Evolutionary conservation across 2,329 filamentous ascomycete species (phyloP), one percentile per base, ranked within the genome.

Genomic region (Fusarium incarnatum): DNA sequence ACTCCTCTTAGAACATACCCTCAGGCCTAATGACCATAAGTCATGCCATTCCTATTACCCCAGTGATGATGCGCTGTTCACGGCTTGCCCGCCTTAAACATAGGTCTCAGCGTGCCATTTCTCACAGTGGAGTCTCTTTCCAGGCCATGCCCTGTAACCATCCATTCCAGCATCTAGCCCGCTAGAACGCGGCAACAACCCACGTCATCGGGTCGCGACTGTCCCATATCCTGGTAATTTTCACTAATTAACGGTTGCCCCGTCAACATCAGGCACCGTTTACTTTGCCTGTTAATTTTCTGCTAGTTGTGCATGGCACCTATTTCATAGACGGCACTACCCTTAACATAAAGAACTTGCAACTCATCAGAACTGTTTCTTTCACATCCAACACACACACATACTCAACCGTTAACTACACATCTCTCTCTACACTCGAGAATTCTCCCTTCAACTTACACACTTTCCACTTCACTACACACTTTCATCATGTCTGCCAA

Each of bases 401-500:
- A 52, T 9, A 42, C 49, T 12, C 23, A 70, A 45, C 41, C 22
- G 18, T 40, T 49, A 55, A 45, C 53, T 53, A 20, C 23, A 12
- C 34, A 25, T 50, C 20, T 47, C 20, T 53, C 54, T 48, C 41
- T 9, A n/a, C 34, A 32, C 41, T 64, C 28, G 22, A 53, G n/a
- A 52, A 20, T 37, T 27, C 23, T 32, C 53, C 48, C 23, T n/a
- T 22, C 48, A 22, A 54, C 52, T 9, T 45, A 56, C 37, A n/a
- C 25, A 27, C 13, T 42, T 45, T 44, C 46, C 8, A 50, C 37
- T 34, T 44, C 52, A 22, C 12, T 49, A 44, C 54, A 64, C 50
- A 52, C 49, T 48, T 60, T 44, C 57, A 78, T 69, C 73, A 91
- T 90, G 88, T 86, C 87, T 65, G 68, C 80, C 79, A 88, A 85